phyloP scores from a whole-genome alignment of 352 stramenopile species.

The Phytophthora quininea region DNA sequence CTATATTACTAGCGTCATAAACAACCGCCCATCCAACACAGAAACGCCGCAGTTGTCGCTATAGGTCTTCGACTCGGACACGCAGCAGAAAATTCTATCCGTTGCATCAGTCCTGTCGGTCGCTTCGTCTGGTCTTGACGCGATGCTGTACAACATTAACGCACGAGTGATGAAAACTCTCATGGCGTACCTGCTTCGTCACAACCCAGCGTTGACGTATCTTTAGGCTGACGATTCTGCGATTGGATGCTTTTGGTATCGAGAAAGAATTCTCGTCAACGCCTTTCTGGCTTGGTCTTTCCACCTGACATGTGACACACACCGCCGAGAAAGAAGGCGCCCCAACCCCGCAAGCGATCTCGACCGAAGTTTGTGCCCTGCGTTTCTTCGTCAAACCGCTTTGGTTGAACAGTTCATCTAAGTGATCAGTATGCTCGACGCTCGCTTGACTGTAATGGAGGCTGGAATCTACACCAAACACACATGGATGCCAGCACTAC shows the following conservation, averaged over 20 bases:
- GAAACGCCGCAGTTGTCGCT: too few relatives aligned
- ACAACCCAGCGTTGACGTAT: neutral
- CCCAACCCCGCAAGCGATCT: neutral
- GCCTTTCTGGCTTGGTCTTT: too few relatives aligned
- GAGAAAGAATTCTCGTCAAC: too few relatives aligned
- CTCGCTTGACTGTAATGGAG: neutral
- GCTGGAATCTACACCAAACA: neutral
- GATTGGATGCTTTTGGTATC: neutral
- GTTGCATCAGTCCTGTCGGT: too few relatives aligned
- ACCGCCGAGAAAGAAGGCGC: neutral
- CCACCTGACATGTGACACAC: too few relatives aligned
- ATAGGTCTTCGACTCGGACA: too few relatives aligned
- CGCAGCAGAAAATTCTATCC: too few relatives aligned
- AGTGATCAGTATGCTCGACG: neutral
- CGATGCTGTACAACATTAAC: neutral
- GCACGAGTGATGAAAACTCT: neutral
- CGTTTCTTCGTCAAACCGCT: neutral
- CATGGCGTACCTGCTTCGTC: neutral
- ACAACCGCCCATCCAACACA: too few relatives aligned
- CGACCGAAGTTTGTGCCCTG: neutral
- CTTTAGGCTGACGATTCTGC: neutral
- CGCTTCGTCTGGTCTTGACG: neutral
- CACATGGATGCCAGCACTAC: too few relatives aligned
- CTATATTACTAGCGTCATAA: too few relatives aligned
- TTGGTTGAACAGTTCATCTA: neutral